Base-by-base conservation (phyloP, 257 asterid genomes). In the Fraxinus quadrangulata region DNA sequence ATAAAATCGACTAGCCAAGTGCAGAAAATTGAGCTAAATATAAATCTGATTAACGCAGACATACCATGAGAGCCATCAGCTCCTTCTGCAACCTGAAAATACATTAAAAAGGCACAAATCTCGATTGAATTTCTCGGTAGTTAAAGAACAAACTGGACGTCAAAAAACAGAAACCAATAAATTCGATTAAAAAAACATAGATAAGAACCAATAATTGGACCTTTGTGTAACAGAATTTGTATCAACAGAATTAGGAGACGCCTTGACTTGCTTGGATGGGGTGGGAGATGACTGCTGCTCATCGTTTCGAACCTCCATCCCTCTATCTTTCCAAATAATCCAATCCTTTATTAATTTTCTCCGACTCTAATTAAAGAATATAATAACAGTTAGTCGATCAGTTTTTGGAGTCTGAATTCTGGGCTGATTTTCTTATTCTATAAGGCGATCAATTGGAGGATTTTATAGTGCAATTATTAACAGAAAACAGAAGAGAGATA, bases 61-160 rank as follows among this genome's bases (percentile, higher is more conserved):
- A 74, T 89, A 91, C 92, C 96, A 89, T 91, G 69, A 89, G 88
- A 74, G 94, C 86, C 94, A 89, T 91, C 67, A 89, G 91, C 86
- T 91, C 96, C 86, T 91, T 91, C 85, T 91, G 96, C 85, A 91
- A 81, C 88, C 93, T 90, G 81, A 78, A 82, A 72, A 76, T 67
- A 77, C 33, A 71, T 70, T 0, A 51, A 75, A 26, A 19, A 74
- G 13, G 42, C 40, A 45, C 2, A 73, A 28, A 39, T 54, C 75
- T 45, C 34, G 70, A 80, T 72, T 66, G 61, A 47, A 31, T 51
- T 28, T 30, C 67, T 67, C 19, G 34, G 19, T 3, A 72, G 31
- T 23, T 5, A n/a, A 37, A 54, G 2, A 23, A 51, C 6, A 74
- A 26, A 26, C 0, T 0, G 1, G 1, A 26, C 1, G 0, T 26